phyloP scores from a whole-genome alignment of 2,329 filamentous ascomycete species.

The Lachnellula hyalina region DNA sequence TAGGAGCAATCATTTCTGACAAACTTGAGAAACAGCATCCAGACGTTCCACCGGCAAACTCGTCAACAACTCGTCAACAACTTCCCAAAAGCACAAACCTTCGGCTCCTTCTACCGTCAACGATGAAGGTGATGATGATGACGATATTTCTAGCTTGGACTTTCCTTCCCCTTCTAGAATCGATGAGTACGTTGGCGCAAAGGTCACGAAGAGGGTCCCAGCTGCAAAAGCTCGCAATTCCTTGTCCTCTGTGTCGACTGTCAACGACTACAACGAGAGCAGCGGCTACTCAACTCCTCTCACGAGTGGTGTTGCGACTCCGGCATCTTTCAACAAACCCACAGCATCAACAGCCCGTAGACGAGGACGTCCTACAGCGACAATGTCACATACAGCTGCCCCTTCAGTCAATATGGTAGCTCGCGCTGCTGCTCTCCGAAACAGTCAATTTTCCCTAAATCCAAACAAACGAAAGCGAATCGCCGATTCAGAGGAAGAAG shows the following conservation, averaged over 20 bases:
- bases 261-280: slow-evolving; percentile 37
- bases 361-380: slow-evolving; percentile 17
- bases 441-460: slow-evolving; percentile 45
- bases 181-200: slow-evolving; percentile 7
- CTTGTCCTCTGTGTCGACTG: slow-evolving; percentile 35
- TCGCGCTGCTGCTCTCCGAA: slow-evolving; percentile 41
- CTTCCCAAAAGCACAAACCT: neutral
- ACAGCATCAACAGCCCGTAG: slow-evolving; percentile 20
- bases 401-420: slow-evolving; percentile 37
- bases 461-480: slow-evolving; percentile 39
- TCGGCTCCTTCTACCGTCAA: slow-evolving; percentile 4
- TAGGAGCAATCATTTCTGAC: slow-evolving; percentile 7
- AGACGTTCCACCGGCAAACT: slow-evolving; percentile 18
- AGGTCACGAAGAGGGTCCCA: slow-evolving; percentile 20
- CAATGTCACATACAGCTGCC: slow-evolving; percentile 7
- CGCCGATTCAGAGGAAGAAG: slow-evolving; percentile 37
- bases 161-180: slow-evolving; percentile 15
- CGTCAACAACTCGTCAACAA: slow-evolving; percentile 3
- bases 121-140: slow-evolving; percentile 1
- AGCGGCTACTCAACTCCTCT: slow-evolving; percentile 55
- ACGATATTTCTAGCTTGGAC: slow-evolving; percentile 14
- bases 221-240: slow-evolving; percentile 30
- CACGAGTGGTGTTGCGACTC: slow-evolving; percentile 54
- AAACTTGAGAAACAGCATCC: slow-evolving; percentile 14
- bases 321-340: slow-evolving; percentile 32